Evolutionary conservation across 352 stramenopile genomes (phyloP), one percentile per base, ranked within the genome.

Genomic region (Elongisporangium prolatum): DNA sequence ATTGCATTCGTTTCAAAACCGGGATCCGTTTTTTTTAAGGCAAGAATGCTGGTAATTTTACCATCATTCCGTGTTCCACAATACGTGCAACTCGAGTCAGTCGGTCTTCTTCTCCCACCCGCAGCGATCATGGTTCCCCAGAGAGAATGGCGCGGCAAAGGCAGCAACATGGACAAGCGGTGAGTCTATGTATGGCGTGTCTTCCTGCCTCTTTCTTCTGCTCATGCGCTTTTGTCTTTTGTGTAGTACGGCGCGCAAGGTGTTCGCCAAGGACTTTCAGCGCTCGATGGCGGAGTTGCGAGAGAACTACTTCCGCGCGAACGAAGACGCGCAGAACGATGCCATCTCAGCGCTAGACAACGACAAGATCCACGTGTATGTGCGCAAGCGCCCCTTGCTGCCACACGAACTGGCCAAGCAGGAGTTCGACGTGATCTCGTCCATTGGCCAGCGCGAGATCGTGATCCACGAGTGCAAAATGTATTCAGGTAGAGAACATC

Each of bases 401-500:
- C 63, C 79, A 17, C 89, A 96, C 65, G 90, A 97, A 66, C 51
- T 84, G 34, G 72, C 73, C 51, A 87, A 91, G 64, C 81, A 88
- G 60, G 90, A 97, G 63, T 97, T 92, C 55, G 86, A 96, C 62
- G 79, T 96, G 52, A 89, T 96, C 58, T 84, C 77, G 44, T 86
- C 84, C 18, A 70, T 81, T 28, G 79, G 70, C 0, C 50, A 65
- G 54, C 71, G 64, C 25, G 70, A 88, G 50, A 86, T 93, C 61
- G 77, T 94, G 44, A 82, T 97, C 54, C 85, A 97, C 66, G 88
- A 96, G 66, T 93, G 85, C 69, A 82, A 90, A 50, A 96, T 97
- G 88, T 91, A 96, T 67, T 69, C 79, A 9, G 68, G 75, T 86
- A 69, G 5, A n/a, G 65, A 11, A 47, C 7, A 47, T 52, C 2